These are phyloP conservation scores for Arabidopsis suecica DNA, from an alignment of 345 rosid genomes.

Conservation along the genomic window DNA sequence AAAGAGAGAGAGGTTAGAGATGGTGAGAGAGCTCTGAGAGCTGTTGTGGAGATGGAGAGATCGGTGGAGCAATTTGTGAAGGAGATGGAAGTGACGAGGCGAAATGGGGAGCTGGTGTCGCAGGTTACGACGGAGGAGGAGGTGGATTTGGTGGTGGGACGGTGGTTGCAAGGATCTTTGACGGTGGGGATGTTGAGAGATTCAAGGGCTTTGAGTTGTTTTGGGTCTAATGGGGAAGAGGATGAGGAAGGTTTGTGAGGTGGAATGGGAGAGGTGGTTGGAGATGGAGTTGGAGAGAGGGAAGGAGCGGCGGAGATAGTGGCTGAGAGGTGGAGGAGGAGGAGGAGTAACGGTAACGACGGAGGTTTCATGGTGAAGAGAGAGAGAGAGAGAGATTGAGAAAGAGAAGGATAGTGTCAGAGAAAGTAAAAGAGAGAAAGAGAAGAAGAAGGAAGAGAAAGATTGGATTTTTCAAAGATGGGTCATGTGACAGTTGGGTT, in stretches of 20 bases:
- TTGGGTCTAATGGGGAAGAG: slow-evolving; percentile 72
- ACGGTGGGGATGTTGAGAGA: slow-evolving; percentile 73
- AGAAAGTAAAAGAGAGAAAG: slow-evolving; percentile 24
- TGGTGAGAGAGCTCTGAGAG: slow-evolving; percentile 71
- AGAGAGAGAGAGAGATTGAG: slow-evolving; percentile 33
- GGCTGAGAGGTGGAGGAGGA: slow-evolving; percentile 39
- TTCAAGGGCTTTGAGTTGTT: slow-evolving; percentile 73
- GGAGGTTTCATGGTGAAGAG: slow-evolving; percentile 53
- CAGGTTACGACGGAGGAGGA: slow-evolving; percentile 59
- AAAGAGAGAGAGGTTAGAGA: slow-evolving; percentile 74
- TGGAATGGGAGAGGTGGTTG: slow-evolving; percentile 35
- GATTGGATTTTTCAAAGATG: slow-evolving; percentile 44
- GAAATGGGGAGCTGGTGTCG: slow-evolving; percentile 70
- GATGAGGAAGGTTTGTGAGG: slow-evolving; percentile 35
- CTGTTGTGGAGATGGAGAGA: slow-evolving; percentile 64
- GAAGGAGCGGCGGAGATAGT: slow-evolving; percentile 45
- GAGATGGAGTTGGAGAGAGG: slow-evolving; percentile 43
- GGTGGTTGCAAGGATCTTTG: slow-evolving; percentile 73
- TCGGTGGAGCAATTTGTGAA: slow-evolving; percentile 80
- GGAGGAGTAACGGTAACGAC: slow-evolving; percentile 45
- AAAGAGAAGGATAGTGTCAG: slow-evolving; percentile 29
- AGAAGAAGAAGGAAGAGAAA: slow-evolving; percentile 25
- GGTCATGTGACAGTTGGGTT: slow-evolving; percentile 49
- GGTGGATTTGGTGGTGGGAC: slow-evolving; percentile 50
- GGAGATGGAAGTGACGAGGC: slow-evolving; percentile 70